Percentiles rank a stretch among this genome's conserved stretches.
Conservation (phyloP, 257 asterid genomes). For the Solanum lignicaule region DNA sequence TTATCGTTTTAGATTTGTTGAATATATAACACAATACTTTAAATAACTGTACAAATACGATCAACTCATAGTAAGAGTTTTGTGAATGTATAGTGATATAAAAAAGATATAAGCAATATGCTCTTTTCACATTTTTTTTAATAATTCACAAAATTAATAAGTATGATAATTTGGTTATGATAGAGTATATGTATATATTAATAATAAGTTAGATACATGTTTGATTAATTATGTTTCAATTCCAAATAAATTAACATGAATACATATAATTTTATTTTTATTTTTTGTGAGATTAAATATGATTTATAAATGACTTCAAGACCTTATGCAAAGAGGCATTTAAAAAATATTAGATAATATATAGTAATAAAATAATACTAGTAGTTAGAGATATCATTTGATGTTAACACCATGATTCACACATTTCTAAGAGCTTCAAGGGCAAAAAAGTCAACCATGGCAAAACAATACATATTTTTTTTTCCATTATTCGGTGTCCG, state of each 20-base stretch:
- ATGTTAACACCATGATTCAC: background rate
- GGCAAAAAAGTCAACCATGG: background rate
- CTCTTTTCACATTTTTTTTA: background rate
- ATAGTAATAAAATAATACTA: background rate
- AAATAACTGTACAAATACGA: background rate
- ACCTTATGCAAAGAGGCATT: background rate
- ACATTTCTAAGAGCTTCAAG: background rate
- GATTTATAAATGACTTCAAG: background rate
- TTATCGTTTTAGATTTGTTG: background rate
- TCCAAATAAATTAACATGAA: background rate
- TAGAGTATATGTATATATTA: background rate
- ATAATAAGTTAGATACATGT: too few relatives aligned
- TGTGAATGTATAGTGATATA: background rate
- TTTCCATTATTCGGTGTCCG: accelerated
- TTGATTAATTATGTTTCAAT: too few relatives aligned
- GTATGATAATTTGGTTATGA: background rate
- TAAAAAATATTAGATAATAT: background rate
- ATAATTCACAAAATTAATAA: background rate
- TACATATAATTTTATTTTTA: too few relatives aligned
- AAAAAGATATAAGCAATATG: background rate
- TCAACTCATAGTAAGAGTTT: background rate
- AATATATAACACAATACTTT: background rate
- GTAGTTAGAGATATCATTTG: background rate
- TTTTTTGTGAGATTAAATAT: background rate
- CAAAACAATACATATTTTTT: background rate